A percentile compares a stretch with the other conserved stretches of the same genome.
Evolutionary conservation across 257 asterid genomes (phyloP).

Genomic region (Lantana camara): DNA sequence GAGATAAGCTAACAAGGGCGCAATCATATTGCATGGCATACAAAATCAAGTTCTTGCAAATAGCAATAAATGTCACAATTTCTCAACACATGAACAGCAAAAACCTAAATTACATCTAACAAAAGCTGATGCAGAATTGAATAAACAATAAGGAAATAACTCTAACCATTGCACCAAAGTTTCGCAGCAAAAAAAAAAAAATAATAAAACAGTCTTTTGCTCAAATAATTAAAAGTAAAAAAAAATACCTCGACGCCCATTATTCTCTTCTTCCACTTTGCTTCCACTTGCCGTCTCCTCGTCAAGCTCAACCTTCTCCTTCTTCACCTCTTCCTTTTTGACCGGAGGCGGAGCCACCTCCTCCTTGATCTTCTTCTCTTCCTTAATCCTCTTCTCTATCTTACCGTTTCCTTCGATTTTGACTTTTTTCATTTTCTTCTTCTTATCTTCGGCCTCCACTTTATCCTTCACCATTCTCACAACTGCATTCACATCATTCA

Average conservation of each 20-base stretch:
- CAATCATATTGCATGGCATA: not conserved
- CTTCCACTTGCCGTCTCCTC: constrained; percentile 20
- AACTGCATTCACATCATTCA: constrained; percentile 63
- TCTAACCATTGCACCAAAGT: not conserved
- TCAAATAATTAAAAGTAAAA: not conserved
- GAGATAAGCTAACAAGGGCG: not conserved
- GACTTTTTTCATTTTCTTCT: constrained; percentile 40
- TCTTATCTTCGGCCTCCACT: constrained; percentile 52
- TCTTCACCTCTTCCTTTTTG: constrained; percentile 12
- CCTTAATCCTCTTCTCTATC: constrained; percentile 33
- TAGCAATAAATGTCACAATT: not conserved
- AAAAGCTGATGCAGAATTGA: not conserved
- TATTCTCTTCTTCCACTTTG: constrained; percentile 37
- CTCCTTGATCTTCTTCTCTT: too few relatives aligned
- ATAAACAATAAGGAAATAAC: not conserved
- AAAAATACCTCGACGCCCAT: constrained; percentile 50
- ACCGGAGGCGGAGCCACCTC: constrained; percentile 23
- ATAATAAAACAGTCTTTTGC: not conserved
- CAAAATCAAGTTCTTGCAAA: not conserved
- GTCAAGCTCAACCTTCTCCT: constrained; percentile 13
- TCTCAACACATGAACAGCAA: constrained; percentile 16
- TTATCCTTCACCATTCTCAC: constrained; percentile 69
- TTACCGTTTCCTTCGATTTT: constrained; percentile 29
- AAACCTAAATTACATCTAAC: not conserved
- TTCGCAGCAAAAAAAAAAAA: not conserved